Base-by-base conservation (phyloP, 352 stramenopile genomes). In the Phytophthora fragariae region DNA sequence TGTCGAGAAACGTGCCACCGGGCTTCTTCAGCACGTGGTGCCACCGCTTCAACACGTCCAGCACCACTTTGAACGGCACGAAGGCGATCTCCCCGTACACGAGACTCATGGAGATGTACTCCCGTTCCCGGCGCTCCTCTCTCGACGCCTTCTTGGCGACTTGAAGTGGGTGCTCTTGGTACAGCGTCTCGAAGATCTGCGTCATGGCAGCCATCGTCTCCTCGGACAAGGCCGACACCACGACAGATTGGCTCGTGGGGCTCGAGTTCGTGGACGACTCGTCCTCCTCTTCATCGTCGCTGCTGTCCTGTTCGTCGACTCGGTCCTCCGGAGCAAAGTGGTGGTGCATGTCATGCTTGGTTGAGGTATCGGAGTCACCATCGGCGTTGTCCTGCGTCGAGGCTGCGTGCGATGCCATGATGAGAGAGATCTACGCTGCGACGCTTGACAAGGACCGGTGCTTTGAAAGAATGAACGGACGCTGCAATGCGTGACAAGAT, bases 71-170 rank as follows among this genome's bases (percentile, higher is more conserved):
- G 73, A 98, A 96, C 6, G 90, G 81, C 29, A 77, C 75, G 69
- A 97, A 97, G 6, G 84, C 86, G 67, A 98, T 94, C 76, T 98
- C 92, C 9, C 93, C 92, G 65, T 98, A 98, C 67, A 95, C 88
- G 14, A 98, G 77, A 41, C 85, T 90, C 37, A 93, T 82, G 21
- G 87, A 87, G 12, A 84, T 82, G 59, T 84, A 89, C 27, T 85
- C 78, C 21, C 89, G 86, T 33, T 89, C 80, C 53, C 17, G 83
- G 78, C 57, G 82, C 78, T 74, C 82, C 62, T 68, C 73, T 71
- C 52, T 80, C 64, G 49, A 91, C 15, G 50, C 56, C 60, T 70
- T 74, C 33, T 78, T 78, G 19, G 76, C 57, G 5, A 78, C 69
- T 35, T 65, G 61, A 41, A 88, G 76, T 8, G 83, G 81, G 15